Base-by-base conservation (phyloP, 768 basidiomycete genomes). In the Leccinum ochraceum region DNA sequence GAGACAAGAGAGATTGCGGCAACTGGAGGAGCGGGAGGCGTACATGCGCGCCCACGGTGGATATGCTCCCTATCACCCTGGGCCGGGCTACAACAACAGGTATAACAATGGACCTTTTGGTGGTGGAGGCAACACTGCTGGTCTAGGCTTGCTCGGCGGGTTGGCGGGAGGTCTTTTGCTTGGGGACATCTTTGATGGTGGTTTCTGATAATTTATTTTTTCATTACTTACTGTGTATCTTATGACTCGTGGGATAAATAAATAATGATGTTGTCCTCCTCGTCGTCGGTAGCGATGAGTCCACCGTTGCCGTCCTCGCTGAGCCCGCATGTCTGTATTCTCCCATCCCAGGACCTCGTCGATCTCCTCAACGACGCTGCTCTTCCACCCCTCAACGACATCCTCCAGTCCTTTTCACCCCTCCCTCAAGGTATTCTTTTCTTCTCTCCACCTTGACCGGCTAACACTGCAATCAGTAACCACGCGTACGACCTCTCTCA, bases 401-500 rank as follows among this genome's bases (percentile, higher is more conserved):
- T 94, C 59, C 80, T 94, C 30, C 92, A 94, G 71, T 91, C 90
- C 3, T 94, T 94, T 67, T 90, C 90, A 3, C 92, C 92, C 11
- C 77, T 94, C 54, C 86, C 90, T 0, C 86, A 92, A 80, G 89
- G 92, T 90, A 72, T 53, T 74, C 71, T 20, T 7, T 34, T 53
- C 46, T 34, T n/a, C 16, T 16, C 17, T 65, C 50, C 48, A 52
- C 55, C 55, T 26, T 9, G 36, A 20, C 52, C 28, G 54, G 36
- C 60, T 61, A 24, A 61, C 58, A 50, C 53, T 54, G 46, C 44
- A 2, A 66, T n/a, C 64, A 94, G 92, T 94, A 37, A 89, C 85
- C 16, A 90, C 91, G 4, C 82, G 92, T 28, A 93, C 92, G 6
- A 90, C 87, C 3, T 73, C 89, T 4, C 78, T 93, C 32, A 78